Evolutionary conservation across 257 asterid species (phyloP).

Genomic region (Lavandula angustifolia): DNA sequence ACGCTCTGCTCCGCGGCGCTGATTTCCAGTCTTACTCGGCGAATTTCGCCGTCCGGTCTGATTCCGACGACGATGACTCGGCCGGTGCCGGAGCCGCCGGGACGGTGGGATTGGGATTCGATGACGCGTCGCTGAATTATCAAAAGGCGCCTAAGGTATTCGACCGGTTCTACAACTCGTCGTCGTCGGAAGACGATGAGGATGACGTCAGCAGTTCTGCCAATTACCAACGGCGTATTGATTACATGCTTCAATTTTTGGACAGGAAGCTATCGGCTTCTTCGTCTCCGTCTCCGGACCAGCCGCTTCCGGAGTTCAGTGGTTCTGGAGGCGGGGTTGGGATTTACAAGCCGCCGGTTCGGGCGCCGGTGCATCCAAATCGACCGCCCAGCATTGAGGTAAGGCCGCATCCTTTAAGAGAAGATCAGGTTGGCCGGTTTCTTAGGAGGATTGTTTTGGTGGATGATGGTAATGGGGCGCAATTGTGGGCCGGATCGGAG

Average conservation of each 20-base stretch:
- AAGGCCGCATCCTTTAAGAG: conserved; percentile 89
- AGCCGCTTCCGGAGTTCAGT: conserved; percentile 67
- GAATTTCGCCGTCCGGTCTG: conserved; percentile 45
- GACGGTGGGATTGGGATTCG: conserved; percentile 44
- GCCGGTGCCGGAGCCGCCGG: conserved; percentile 28
- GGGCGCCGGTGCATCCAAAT: conserved; percentile 65
- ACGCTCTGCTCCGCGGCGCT: conserved; percentile 39
- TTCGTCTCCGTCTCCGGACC: conserved; percentile 40
- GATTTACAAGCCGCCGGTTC: conserved; percentile 63
- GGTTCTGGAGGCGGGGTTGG: conserved; percentile 68
- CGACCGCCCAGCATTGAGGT: conserved; percentile 83
- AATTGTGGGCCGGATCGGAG: conserved; percentile 95
- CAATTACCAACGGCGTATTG: conserved; percentile 73
- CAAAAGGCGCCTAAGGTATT: conserved; percentile 57
- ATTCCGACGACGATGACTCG: conserved; percentile 41
- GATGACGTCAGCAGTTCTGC: conserved; percentile 49
- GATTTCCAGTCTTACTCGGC: conserved; percentile 42
- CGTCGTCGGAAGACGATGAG: conserved; percentile 65
- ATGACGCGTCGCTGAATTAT: conserved; percentile 40
- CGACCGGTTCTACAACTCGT: conserved; percentile 78
- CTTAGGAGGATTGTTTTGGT: conserved; percentile 62
- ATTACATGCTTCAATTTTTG: conserved; percentile 84
- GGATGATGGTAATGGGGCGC: conserved; percentile 57
- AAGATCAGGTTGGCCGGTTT: conserved; percentile 72
- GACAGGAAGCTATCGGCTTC: conserved; percentile 71